A percentile compares a stretch with the other conserved stretches of the same genome.
phyloP scores from a whole-genome alignment of 768 basidiomycete genomes.

The Mycena metata region DNA sequence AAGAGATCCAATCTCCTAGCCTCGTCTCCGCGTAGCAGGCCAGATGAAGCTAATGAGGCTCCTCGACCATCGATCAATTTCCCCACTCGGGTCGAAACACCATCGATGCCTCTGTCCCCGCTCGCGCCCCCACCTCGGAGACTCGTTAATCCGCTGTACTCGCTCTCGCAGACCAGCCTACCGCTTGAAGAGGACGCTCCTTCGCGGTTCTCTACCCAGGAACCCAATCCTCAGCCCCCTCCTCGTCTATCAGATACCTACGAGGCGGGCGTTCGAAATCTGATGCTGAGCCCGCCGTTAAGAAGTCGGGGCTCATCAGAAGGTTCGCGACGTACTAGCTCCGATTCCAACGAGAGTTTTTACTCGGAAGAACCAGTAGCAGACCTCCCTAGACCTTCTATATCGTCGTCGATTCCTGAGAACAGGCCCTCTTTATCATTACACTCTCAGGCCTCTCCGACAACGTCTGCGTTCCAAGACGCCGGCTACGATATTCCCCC shows the following conservation, averaged over 20 bases:
- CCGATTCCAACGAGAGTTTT: conserved; percentile 38
- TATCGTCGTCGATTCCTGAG: conserved; percentile 62
- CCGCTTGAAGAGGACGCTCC: conserved; percentile 39
- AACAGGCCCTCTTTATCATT: conserved; percentile 71
- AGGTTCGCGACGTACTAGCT: conserved; percentile 34
- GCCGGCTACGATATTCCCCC: conserved; percentile 53
- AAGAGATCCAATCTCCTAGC: conserved; percentile 48
- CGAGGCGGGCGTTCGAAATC: conserved; percentile 33
- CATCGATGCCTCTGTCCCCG: conserved; percentile 69
- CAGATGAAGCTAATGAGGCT: conserved; percentile 36
- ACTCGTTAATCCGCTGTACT: conserved; percentile 63
- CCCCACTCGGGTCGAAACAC: conserved; percentile 75
- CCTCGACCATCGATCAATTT: conserved; percentile 60
- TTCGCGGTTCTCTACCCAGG: conserved; percentile 10
- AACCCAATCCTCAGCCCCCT: conserved; percentile 25
- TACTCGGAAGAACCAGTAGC: conserved; percentile 57
- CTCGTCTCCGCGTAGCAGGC: conserved; percentile 42
- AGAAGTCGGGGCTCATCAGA: conserved; percentile 41
- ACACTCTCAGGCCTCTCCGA: conserved; percentile 80
- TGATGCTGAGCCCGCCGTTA: conserved; percentile 35
- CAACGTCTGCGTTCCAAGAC: conserved; percentile 85
- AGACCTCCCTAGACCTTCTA: conserved; percentile 56
- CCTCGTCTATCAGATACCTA: conserved; percentile 37
- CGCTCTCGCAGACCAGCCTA: conserved; percentile 70
- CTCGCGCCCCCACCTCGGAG: conserved; percentile 77